A percentile compares a stretch with the other conserved stretches of the same genome.
These are phyloP conservation scores for Vanderwaltozyma tropicalis DNA, from an alignment of 805 yeast genomes.

Conservation along the genomic window DNA sequence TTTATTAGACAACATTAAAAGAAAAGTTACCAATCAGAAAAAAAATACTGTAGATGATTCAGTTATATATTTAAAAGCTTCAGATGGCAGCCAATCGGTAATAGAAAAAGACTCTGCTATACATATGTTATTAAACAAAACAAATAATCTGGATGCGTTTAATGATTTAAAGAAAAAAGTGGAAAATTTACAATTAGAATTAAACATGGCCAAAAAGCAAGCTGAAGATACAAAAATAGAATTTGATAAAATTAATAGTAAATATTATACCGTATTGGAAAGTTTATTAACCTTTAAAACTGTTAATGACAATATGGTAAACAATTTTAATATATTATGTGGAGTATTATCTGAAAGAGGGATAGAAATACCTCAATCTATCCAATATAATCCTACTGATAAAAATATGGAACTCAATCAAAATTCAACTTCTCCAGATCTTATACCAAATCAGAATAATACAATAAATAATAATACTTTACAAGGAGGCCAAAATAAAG, in stretches of 20 bases:
- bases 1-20: constrained; percentile 76
- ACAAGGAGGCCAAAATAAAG: no score
- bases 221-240: constrained; percentile 25
- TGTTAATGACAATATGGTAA: constrained; percentile 45
- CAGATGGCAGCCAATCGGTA: constrained; percentile 21
- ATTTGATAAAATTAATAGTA: constrained; percentile 37
- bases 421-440: background rate
- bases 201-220: constrained; percentile 17
- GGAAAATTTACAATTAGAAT: constrained; percentile 26
- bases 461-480: no score
- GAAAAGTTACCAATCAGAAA: constrained; percentile 61
- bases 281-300: constrained; percentile 47
- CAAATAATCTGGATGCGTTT: constrained; percentile 18
- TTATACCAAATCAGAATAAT: no score
- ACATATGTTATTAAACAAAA: constrained; percentile 12
- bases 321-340: constrained; percentile 41
- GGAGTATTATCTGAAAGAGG: constrained; percentile 47
- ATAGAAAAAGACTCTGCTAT: constrained; percentile 14
- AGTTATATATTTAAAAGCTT: constrained; percentile 16
- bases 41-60: constrained; percentile 27
- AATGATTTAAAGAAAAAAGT: constrained; percentile 26
- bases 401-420: background rate
- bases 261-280: constrained; percentile 56
- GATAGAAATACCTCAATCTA: constrained; percentile 47
- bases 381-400: constrained; percentile 1